Evolutionary conservation across 2,329 filamentous ascomycete genomes (phyloP).

Genomic region (Fonsecaea monophora): DNA sequence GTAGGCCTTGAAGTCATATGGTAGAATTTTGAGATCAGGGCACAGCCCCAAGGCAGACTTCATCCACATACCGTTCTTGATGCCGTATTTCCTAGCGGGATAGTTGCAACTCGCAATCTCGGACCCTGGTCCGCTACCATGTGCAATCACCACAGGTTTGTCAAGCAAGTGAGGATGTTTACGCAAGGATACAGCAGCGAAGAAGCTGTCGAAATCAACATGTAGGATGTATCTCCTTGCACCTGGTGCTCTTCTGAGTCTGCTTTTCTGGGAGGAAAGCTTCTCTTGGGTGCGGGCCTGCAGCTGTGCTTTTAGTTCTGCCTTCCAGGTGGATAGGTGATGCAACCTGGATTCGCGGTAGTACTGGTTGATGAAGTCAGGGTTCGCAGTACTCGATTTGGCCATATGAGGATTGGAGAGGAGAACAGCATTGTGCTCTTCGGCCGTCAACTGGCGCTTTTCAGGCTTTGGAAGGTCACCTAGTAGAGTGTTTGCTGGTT

Average conservation of each 20-base stretch:
- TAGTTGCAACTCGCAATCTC: conserved; percentile 99
- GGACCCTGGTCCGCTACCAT: conserved; percentile 81
- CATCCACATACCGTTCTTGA: conserved; percentile 99
- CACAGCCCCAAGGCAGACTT: conserved; percentile 83
- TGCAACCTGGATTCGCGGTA: conserved; percentile 95
- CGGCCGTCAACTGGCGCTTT: conserved; percentile 71
- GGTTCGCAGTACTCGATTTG: conserved; percentile 89
- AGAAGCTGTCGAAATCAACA: conserved; percentile 98
- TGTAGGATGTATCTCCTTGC: conserved; percentile 85
- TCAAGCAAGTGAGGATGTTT: conserved; percentile 75
- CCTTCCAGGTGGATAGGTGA: conserved; percentile 96
- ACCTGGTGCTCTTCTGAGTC: conserved; percentile 64
- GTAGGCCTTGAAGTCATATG: conserved; percentile 94
- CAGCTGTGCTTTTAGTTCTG: conserved; percentile 86
- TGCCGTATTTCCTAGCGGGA: conserved; percentile 79
- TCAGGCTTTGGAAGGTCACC: conserved; percentile 15
- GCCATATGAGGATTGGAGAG: conserved; percentile 83
- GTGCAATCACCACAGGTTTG: conserved; percentile 87
- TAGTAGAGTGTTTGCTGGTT: background rate
- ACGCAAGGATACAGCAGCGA: conserved; percentile 88
- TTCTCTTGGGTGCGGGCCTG: conserved; percentile 80
- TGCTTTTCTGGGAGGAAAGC: conserved; percentile 53
- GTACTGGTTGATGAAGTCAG: conserved; percentile 90
- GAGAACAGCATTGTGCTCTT: conserved; percentile 88
- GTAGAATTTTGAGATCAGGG: conserved; percentile 84